Base-by-base conservation (phyloP, 805 yeast genomes). In the Yamadazyma kitorensis region DNA sequence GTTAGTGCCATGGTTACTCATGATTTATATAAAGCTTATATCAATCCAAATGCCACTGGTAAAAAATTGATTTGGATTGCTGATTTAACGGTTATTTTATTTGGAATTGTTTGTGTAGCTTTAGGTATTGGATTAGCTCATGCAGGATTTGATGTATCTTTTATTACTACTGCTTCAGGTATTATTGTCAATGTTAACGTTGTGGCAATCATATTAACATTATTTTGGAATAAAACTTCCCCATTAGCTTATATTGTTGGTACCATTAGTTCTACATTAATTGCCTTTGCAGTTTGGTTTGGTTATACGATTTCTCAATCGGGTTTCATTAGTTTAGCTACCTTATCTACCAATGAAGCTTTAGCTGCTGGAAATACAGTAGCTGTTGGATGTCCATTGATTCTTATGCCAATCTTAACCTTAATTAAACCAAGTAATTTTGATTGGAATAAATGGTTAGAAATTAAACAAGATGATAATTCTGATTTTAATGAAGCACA, bases 281-380 rank as follows among this genome's bases (percentile, higher is more conserved):
- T 58, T 13, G 69, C 69, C 6, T 27, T 68, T 11, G 53, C 55
- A 12, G 64, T 55, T 8, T 68, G 72, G 73, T 39, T 67, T 9
- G 47, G 44, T 13, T 40, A 40, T 23, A 31, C 47, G 4, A 36
- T 40, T 14, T 22, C 37, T 10, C 44, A 40, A 33, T 35, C 40
- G 7, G 44, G 44, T n/a, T 31, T 16, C 31, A 36, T 25, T 16
- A 28, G 16, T n/a, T 40, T 31, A 24, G 37, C 41, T 20, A 43
- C 39, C 16, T 38, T 28, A 27, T 44, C 44, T 11, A 44, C 40
- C 29, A 44, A 45, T 32, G 43, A 33, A 29, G 44, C 46, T 19
- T 36, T 44, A 14, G 47, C 43, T 30, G 36, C 40, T 21, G 45
- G 44, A 19, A 45, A 26, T 36, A 47, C 46, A 17, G 39, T 34